Base-by-base conservation (phyloP, 768 basidiomycete species). In the Auriscalpium orientale region DNA sequence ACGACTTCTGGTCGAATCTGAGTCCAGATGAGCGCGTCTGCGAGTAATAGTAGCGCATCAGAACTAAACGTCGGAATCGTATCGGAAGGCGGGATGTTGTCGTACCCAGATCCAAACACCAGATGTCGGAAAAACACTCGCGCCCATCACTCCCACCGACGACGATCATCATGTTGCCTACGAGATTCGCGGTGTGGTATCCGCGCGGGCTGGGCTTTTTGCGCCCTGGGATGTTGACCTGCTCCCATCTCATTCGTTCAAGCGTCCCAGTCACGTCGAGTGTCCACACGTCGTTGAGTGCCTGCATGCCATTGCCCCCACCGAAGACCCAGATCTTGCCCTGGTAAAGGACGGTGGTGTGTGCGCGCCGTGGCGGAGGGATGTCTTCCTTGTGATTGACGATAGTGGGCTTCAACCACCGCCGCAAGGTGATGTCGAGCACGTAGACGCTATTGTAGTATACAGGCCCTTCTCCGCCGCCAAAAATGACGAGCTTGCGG, bases 81-180 rank as follows among this genome's bases (percentile, higher is more conserved):
- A 11, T 15, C 13, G 49, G 46, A 15, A 48, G 35, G 50, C 3
- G 22, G 45, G 22, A 35, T 16, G 15, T 20, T 18, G 36, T 75
- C 84, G 57, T 67, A 95, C 95, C 84, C 22, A 98, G 74, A 66
- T 95, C 83, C 56, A 98, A 70, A 60, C 85, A 83, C 84, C 90
- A 94, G 0, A 98, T 80, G 65, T 97, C 91, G 13, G 83, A 84
- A 65, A 94, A 97, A 55, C 87, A 90, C 59, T 91, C 87, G 55
- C 81, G 81, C 4, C 93, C 93, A 67, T 97, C 93, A 60, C 91
- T 92, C 1, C 95, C 95, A 1, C 95, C 95, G 33, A 93, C 76
- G 34, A 98, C 75, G 46, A 98, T 77, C 87, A 95, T 93, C 56
- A 87, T 79, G 60, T 87, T 84, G 33, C 86, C 85, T 6, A 95